phyloP scores from a whole-genome alignment of 371 early-diverging fungal species.

The Mucor saturninus region DNA sequence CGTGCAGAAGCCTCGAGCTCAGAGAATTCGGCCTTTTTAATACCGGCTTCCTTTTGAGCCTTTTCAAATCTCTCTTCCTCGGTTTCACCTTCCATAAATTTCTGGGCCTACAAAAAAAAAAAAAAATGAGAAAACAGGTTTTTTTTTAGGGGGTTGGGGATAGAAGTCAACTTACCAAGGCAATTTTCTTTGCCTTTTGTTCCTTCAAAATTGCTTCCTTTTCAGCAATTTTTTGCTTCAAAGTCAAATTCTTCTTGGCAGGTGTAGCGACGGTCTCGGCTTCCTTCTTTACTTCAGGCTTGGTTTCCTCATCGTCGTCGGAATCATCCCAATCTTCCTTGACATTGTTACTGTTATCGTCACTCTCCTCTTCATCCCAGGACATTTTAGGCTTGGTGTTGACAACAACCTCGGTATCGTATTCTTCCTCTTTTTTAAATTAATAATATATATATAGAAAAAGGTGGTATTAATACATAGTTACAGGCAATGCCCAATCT shows the following conservation, averaged over 20 bases:
- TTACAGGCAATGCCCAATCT: no score
- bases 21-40: conserved; percentile 68
- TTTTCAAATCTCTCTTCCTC: conserved; percentile 71
- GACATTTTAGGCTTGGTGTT: conserved; percentile 39
- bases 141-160: no score
- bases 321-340: conserved; percentile 79
- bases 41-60: conserved; percentile 59
- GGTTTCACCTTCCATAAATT: conserved; percentile 56
- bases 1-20: conserved; percentile 17
- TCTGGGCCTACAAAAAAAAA: conserved; percentile 31
- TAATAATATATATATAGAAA: not conserved
- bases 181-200: conserved; percentile 49
- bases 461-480: no score
- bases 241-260: conserved; percentile 29
- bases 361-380: conserved; percentile 88
- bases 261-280: conserved; percentile 42
- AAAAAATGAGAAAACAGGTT: not conserved
- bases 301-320: conserved; percentile 62
- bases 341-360: conserved; percentile 58
- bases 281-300: conserved; percentile 2
- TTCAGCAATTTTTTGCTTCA: conserved; percentile 75
- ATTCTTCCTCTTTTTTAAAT: conserved; percentile 42
- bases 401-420: conserved; percentile 34
- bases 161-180: conserved; percentile 30
- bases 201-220: conserved; percentile 43